Conservation (phyloP, 1,284 basidiomycete species). For the Microbotryomycetes sp. region DNA sequence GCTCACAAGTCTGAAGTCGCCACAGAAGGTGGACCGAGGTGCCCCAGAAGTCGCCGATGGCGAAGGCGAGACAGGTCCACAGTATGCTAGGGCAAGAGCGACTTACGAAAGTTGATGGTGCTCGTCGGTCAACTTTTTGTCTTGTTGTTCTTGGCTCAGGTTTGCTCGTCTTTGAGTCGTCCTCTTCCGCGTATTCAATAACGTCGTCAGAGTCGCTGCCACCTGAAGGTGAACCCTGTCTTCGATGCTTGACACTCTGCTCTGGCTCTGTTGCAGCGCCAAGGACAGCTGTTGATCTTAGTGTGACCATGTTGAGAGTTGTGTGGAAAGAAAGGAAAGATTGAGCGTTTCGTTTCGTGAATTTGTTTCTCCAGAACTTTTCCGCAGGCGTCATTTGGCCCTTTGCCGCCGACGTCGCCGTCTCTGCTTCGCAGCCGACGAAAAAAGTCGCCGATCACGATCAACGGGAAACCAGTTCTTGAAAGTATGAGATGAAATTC, state of each 20-base stretch:
- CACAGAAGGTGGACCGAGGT: neutral
- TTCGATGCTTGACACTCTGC: neutral
- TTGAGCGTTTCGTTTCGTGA: neutral
- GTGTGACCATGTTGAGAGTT: neutral
- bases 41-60: neutral
- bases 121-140: slow-evolving; percentile 18
- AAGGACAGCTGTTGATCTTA: neutral
- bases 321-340: neutral
- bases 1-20: neutral
- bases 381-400: too few species aligned
- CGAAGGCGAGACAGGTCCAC: neutral
- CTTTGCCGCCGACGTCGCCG: neutral
- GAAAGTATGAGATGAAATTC: too few species aligned
- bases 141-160: slow-evolving; percentile 5
- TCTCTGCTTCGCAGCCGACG: too few species aligned
- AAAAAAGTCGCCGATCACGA: too few species aligned
- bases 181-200: slow-evolving; percentile 16
- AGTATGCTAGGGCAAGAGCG: neutral
- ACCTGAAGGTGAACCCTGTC: neutral
- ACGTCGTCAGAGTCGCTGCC: neutral
- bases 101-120: slow-evolving; percentile 17
- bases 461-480: too few species aligned
- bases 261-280: neutral
- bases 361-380: too few species aligned
- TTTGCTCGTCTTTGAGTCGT: neutral